Base-by-base conservation (phyloP, 352 stramenopile genomes). In the Globisporangium splendens region DNA sequence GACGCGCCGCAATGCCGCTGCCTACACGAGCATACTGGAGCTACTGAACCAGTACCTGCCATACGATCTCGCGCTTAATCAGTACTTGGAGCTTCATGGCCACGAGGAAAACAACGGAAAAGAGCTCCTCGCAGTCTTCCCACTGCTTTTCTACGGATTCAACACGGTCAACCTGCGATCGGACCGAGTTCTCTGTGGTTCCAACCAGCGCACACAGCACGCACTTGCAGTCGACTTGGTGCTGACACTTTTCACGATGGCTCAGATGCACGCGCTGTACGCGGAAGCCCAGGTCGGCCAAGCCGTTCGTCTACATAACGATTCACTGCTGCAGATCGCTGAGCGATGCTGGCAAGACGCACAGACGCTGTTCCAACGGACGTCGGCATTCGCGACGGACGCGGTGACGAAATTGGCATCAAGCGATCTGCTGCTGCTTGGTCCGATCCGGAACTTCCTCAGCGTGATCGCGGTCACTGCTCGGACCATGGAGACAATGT, bases 91-190 rank as follows among this genome's bases (percentile, higher is more conserved):
- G 11, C n/a, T 18, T 6, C 49, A 55, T 20, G 49, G 31, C 20
- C 18, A 46, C 8, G 14, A 15, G 5, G 12, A 12, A 15, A 21
- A 42, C 28, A 28, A 21, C 0, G 18, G 12, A 12, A 44, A 13
- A 20, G 17, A 50, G 17, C 22, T n/a, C 12, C 8, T 54, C 10
- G 22, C 42, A 13, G 20, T 58, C n/a, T 86, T 76, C 56, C 54
- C 68, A 0, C 70, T 73, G 20, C 59, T 89, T 0, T 85, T 89
- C 50, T 72, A 76, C 54, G 79, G 77, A 4, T 69, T 77, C 50
- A 68, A 60, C 5, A 64, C 50, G 8, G 50, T 69, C n/a, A 60
- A 77, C 38, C 41, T 84, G n/a, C 46, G 66, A 14, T 38, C 38
- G 2, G 69, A 86, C 33, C 58, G 68, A n/a, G 20, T 78, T 0